Base-by-base conservation (phyloP, 306 rosid genomes). In the Dalbergia cultrata region DNA sequence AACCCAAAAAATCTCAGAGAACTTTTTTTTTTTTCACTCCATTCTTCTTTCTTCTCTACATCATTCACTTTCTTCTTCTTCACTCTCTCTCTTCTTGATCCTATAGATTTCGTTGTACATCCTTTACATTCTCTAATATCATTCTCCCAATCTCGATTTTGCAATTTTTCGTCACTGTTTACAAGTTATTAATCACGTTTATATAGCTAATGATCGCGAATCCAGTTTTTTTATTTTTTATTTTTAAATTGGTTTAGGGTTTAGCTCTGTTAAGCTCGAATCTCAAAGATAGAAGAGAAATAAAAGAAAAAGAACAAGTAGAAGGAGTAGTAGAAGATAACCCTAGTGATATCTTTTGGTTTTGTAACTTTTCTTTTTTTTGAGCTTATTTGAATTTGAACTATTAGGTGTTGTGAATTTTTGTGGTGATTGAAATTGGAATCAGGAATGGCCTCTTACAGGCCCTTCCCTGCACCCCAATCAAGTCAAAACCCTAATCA, bases 401-500 rank as follows among this genome's bases (percentile, higher is more conserved):
- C 22, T 45, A 54, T 35, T 66, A 26, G 7, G 26, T 37, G 41
- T 37, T 26, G 70, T 37, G 16, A 66, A 37, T 39, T 66, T 74
- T 50, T 50, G 57, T 5, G 5, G 65, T 16, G 44, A 59, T 79
- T 21, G 74, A 17, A 54, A 60, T 14, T 1, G 50, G 68, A n/a
- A 13, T 49, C 31, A 67, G 66, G 39, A 70, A 96, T 96, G 99
- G 98, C 98, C 84, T 93, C 98, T 13, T 96, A 89, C 82, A 77
- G 98, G 87, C 98, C 99, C 8, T 91, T 92, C 83, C 97, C 97
- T 74, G 91, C 97, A 13, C 93, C 97, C n/a, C 98, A 89, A 10
- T 78, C 93, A 21, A 86, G 72, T 88, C 98, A 86, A 87, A 90
- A 90, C 82, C 88, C 97, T 67, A 70, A 4, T 84, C 31, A 39